Evolutionary conservation across 805 yeast species (phyloP).

Genomic region (Yarrowia porcina): DNA sequence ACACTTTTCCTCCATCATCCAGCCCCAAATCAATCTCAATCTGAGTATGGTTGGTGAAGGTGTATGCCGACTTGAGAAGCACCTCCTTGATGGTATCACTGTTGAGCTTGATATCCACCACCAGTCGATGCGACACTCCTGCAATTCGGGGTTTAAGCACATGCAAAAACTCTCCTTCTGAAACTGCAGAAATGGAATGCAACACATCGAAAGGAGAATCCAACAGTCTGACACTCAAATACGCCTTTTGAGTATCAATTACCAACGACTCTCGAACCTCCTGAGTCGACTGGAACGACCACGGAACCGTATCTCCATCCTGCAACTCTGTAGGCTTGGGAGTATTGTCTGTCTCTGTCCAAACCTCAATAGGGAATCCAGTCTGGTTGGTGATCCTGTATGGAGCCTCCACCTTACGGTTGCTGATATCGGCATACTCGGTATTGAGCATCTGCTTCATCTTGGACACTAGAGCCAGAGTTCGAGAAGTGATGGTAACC

Average conservation of each 20-base stretch:
- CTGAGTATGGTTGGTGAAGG: conserved; percentile 64
- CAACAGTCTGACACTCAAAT: conserved; percentile 55
- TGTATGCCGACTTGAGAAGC: conserved; percentile 70
- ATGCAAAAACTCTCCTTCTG: conserved; percentile 80
- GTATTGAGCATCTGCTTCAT: conserved; percentile 48
- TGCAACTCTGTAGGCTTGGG: conserved; percentile 35
- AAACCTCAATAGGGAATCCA: conserved; percentile 73
- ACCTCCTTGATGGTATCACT: conserved; percentile 76
- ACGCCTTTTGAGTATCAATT: conserved; percentile 58
- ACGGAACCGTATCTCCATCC: conserved; percentile 55
- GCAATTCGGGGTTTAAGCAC: conserved; percentile 59
- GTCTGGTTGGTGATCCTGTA: conserved; percentile 79
- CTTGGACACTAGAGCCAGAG: conserved; percentile 72
- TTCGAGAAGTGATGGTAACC: conserved; percentile 73
- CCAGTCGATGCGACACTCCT: conserved; percentile 68
- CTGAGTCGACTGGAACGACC: conserved; percentile 97
- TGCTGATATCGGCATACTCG: conserved; percentile 31
- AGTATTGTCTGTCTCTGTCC: conserved; percentile 57
- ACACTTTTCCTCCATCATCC: conserved; percentile 35
- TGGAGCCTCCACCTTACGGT: conserved; percentile 69
- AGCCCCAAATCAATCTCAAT: conserved; percentile 50
- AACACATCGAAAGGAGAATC: conserved; percentile 56
- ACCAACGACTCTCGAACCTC: conserved; percentile 74
- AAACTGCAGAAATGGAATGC: conserved; percentile 59
- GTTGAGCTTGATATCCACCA: conserved; percentile 60